Conservation (phyloP, 768 basidiomycete species). For the Termitomyces sp. region DNA sequence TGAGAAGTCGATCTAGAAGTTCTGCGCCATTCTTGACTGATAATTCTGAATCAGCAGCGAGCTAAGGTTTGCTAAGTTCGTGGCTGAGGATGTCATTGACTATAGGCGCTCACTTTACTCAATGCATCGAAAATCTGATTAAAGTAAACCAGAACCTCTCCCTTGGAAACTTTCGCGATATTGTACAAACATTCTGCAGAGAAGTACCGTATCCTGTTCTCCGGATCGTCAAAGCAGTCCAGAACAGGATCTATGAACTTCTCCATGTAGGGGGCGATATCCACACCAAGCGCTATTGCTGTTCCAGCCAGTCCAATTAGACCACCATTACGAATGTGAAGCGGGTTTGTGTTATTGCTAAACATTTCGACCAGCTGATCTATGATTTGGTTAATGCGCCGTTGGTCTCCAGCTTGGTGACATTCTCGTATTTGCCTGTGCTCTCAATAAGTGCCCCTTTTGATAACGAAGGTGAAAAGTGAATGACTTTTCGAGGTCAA, state of each 20-base stretch:
- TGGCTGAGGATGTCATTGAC: neutral
- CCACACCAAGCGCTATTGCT: slow-evolving; percentile 93
- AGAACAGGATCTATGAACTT: slow-evolving; percentile 87
- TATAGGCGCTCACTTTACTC: slow-evolving; percentile 71
- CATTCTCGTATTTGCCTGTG: slow-evolving; percentile 81
- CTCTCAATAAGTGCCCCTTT: neutral
- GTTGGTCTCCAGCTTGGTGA: slow-evolving; percentile 73
- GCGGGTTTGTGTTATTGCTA: slow-evolving; percentile 70
- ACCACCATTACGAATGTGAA: slow-evolving; percentile 91
- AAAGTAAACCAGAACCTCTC: slow-evolving; percentile 94
- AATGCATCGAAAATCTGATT: slow-evolving; percentile 98
- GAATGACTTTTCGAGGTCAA: slow-evolving; percentile 88
- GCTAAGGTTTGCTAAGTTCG: slow-evolving; percentile 38
- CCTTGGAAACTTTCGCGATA: slow-evolving; percentile 95
- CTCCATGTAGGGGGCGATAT: slow-evolving; percentile 91
- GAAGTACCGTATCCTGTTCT: slow-evolving; percentile 95
- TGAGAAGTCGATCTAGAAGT: slow-evolving; percentile 91
- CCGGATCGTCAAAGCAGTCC: slow-evolving; percentile 87
- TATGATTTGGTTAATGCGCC: slow-evolving; percentile 80
- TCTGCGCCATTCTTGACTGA: slow-evolving; percentile 99
- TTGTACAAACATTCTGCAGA: slow-evolving; percentile 98
- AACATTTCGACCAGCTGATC: slow-evolving; percentile 96
- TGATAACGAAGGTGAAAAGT: neutral
- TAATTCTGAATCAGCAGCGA: slow-evolving; percentile 90
- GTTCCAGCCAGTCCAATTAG: slow-evolving; percentile 94